phyloP scores from a whole-genome alignment of 2,329 filamentous ascomycete species.

The Microsporum ferrugineum region DNA sequence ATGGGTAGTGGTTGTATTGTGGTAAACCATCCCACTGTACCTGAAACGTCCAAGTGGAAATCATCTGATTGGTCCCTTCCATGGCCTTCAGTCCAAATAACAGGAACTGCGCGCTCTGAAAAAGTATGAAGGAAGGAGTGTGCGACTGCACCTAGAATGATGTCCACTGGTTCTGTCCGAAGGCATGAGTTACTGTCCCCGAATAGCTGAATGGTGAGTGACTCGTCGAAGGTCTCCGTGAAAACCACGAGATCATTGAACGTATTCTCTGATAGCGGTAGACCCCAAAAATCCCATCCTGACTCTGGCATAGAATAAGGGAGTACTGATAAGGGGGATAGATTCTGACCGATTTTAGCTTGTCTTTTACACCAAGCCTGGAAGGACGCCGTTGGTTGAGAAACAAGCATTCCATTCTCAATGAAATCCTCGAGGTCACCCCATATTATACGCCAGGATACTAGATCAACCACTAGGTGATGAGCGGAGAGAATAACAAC shows the following conservation, averaged over 20 bases:
- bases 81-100: conserved; percentile 41
- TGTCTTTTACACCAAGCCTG: background rate
- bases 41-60: conserved; percentile 37
- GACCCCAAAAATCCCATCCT: conserved; percentile 28
- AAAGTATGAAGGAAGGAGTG: conserved; percentile 37
- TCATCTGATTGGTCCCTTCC: conserved; percentile 38
- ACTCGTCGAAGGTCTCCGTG: conserved; percentile 23
- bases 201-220: conserved; percentile 22
- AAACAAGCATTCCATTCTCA: conserved; percentile 10
- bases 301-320: conserved; percentile 13
- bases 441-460: conserved; percentile 31
- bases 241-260: conserved; percentile 26
- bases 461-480: conserved; percentile 31
- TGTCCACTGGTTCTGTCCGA: conserved; percentile 27
- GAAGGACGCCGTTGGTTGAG: background rate
- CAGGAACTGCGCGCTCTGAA: conserved; percentile 30
- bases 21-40: conserved; percentile 44
- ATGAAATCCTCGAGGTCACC: conserved; percentile 29
- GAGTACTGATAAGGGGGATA: conserved; percentile 18
- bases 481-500: conserved; percentile 28
- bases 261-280: conserved; percentile 20
- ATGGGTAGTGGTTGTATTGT: conserved; percentile 37
- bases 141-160: conserved; percentile 29
- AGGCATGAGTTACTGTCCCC: conserved; percentile 24
- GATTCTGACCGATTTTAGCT: background rate